Evolutionary conservation across 2,329 filamentous ascomycete species (phyloP).

Genomic region (Scytalidium sp.): DNA sequence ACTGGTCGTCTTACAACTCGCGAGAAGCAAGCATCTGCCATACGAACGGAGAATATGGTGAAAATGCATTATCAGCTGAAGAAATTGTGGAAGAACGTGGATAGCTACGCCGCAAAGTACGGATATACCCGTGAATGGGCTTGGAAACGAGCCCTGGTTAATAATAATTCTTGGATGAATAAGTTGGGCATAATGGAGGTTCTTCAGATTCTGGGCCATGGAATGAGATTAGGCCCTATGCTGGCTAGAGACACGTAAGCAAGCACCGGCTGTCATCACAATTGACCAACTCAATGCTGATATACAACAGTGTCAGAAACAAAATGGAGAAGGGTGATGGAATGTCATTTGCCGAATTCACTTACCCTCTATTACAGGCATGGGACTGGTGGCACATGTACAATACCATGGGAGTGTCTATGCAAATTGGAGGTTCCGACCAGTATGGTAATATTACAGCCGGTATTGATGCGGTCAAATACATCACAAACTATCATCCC

Average conservation of each 20-base stretch:
- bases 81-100: conserved; percentile 72
- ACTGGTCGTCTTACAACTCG: conserved; percentile 65
- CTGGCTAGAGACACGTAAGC: conserved; percentile 82
- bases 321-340: conserved; percentile 84
- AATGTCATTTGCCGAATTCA: conserved; percentile 92
- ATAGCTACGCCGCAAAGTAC: conserved; percentile 60
- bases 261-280: conserved; percentile 5
- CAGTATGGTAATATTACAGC: conserved; percentile 96
- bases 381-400: conserved; percentile 97
- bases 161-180: conserved; percentile 85
- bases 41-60: conserved; percentile 61
- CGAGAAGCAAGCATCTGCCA: conserved; percentile 45
- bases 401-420: conserved; percentile 61
- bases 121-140: conserved; percentile 62
- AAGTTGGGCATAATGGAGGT: conserved; percentile 71
- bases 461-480: conserved; percentile 81
- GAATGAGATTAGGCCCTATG: conserved; percentile 81
- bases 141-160: conserved; percentile 66
- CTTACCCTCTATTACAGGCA: conserved; percentile 88
- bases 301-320: conserved; percentile 59
- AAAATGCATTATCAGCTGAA: conserved; percentile 69
- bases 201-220: conserved; percentile 67
- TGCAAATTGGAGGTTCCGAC: conserved; percentile 93
- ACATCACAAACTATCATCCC: conserved; percentile 59
- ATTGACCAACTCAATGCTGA: conserved; percentile 8